Evolutionary conservation across 371 early-diverging fungal genomes (phyloP).

Genomic region (Apophysomyces elegans): DNA sequence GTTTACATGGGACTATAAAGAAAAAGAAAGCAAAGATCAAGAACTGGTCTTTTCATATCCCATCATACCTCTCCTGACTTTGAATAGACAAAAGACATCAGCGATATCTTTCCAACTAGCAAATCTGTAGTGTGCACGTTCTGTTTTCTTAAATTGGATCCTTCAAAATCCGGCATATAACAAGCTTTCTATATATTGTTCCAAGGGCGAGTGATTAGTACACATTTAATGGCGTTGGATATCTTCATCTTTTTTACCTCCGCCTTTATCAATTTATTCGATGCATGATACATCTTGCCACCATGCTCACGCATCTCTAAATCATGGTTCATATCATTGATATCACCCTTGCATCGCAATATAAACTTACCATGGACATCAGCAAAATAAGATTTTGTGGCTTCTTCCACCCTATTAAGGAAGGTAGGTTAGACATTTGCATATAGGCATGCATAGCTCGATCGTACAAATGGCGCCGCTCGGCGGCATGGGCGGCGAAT

Average conservation of each 20-base stretch:
- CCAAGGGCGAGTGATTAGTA: too few species aligned
- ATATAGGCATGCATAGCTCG: neutral
- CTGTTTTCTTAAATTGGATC: conserved; percentile 55
- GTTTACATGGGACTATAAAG: conserved; percentile 55
- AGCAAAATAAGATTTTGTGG: conserved; percentile 70
- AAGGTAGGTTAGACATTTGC: neutral
- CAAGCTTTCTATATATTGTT: conserved; percentile 55
- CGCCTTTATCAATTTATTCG: conserved; percentile 46
- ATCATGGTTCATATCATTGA: neutral
- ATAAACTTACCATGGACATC: conserved; percentile 62
- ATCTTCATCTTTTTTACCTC: conserved; percentile 33
- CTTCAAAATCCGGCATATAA: conserved; percentile 74
- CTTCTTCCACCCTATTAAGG: conserved; percentile 54
- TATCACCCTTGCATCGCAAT: neutral
- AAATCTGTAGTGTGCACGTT: conserved; percentile 61
- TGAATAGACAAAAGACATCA: conserved; percentile 74
- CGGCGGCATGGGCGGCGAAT: conserved; percentile 55
- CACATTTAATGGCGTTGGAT: neutral
- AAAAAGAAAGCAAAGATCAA: neutral
- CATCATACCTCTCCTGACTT: conserved; percentile 70
- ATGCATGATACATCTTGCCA: conserved; percentile 73
- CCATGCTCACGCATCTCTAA: conserved; percentile 66
- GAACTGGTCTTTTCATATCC: neutral
- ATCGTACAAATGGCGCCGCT: conserved; percentile 62
- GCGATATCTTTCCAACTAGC: conserved; percentile 55